Evolutionary conservation across 169 alveolate species (phyloP).

Genomic region (Plasmodium blacklocki): DNA sequence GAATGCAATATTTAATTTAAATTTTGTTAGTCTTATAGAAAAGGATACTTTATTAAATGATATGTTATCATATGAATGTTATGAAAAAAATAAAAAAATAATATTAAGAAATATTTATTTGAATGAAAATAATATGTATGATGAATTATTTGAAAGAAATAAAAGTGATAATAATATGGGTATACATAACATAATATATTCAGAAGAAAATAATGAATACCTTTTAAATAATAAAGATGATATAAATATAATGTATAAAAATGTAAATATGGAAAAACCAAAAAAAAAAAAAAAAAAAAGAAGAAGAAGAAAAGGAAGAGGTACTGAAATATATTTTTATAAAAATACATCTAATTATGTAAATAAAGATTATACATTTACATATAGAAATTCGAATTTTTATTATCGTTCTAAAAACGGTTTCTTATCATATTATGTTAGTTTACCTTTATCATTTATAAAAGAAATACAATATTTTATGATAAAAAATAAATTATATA

Average conservation of each 20-base stretch:
- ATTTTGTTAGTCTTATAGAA: constrained; percentile 4
- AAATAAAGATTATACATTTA: constrained; percentile 42
- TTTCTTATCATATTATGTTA: constrained; percentile 36
- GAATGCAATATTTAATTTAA: constrained; percentile 19
- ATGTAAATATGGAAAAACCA: background rate
- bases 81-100: constrained; percentile 43
- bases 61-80: constrained; percentile 14
- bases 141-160: constrained; percentile 14
- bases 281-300: background rate
- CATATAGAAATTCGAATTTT: constrained; percentile 45
- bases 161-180: background rate
- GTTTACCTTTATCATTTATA: constrained; percentile 41
- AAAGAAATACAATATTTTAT: constrained; percentile 23
- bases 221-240: background rate
- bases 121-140: constrained; percentile 48
- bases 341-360: constrained; percentile 40
- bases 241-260: background rate
- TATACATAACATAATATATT: background rate
- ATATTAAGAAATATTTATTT: constrained; percentile 40
- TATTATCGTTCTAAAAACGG: constrained; percentile 44
- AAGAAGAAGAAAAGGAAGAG: background rate
- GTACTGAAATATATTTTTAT: constrained; percentile 35
- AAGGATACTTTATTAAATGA: constrained; percentile 5
- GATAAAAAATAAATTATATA: constrained; percentile 29
- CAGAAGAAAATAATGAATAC: background rate